A percentile compares a stretch with the other conserved stretches of the same genome.
Conservation (phyloP, 2,329 filamentous ascomycete species). For the Aspergillus sergii region DNA sequence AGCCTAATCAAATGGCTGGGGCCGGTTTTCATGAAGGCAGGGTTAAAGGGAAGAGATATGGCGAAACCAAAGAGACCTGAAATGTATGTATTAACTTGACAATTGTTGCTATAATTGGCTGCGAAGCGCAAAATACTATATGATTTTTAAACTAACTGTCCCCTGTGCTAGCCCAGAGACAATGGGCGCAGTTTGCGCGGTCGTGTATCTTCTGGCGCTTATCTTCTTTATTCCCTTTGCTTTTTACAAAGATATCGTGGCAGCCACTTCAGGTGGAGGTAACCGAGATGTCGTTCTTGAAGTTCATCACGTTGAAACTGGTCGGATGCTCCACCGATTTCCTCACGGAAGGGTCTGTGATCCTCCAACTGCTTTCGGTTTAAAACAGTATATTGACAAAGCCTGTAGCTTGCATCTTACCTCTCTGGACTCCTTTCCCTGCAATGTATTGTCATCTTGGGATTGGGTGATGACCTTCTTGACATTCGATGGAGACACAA, state of each 20-base stretch:
- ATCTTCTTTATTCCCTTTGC: constrained; percentile 95
- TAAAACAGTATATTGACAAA: not conserved
- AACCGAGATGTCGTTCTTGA: constrained; percentile 84
- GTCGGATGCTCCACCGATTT: constrained; percentile 85
- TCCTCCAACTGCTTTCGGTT: not conserved
- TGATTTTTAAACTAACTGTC: constrained; percentile 8
- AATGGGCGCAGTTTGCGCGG: constrained; percentile 91
- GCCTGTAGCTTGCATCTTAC: constrained; percentile 79
- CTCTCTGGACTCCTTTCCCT: constrained; percentile 91
- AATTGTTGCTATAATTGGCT: not conserved
- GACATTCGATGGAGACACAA: constrained; percentile 99
- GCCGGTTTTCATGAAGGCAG: constrained; percentile 81
- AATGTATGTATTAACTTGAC: constrained; percentile 57
- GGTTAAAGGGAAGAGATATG: constrained; percentile 87
- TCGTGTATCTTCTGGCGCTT: constrained; percentile 85
- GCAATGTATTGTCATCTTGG: constrained; percentile 86
- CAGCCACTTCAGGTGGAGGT: constrained; percentile 88
- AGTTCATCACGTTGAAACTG: constrained; percentile 73
- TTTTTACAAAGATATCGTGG: constrained; percentile 97
- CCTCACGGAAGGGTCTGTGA: constrained; percentile 81
- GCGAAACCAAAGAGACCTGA: constrained; percentile 74
- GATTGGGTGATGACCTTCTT: constrained; percentile 93
- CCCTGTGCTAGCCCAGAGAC: constrained; percentile 71
- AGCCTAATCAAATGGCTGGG: constrained; percentile 93
- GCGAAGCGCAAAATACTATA: not conserved